These are phyloP conservation scores for Volvariella volvacea DNA, from an alignment of 1,284 basidiomycete species.

Conservation along the genomic window DNA sequence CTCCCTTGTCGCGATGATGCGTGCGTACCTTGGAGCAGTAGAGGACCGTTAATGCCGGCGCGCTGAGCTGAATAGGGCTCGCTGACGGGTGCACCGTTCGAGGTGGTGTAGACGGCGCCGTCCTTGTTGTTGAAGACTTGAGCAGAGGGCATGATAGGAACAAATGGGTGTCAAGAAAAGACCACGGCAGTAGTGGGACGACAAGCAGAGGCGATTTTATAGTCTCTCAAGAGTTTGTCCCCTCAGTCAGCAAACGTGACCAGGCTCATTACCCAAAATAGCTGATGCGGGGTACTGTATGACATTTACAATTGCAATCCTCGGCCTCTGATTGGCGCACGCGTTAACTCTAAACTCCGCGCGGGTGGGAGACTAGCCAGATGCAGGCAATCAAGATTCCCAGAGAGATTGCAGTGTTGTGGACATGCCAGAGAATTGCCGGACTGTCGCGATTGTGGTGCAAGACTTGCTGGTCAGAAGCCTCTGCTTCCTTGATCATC, in stretches of 20 bases:
- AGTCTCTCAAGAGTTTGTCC: not conserved
- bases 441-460: too few relatives aligned
- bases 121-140: slow-evolving; percentile 52
- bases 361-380: too few relatives aligned
- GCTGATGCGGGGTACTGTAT: too few relatives aligned
- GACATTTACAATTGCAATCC: too few relatives aligned
- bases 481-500: too few relatives aligned
- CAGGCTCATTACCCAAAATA: too few relatives aligned
- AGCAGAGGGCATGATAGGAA: slow-evolving; percentile 51
- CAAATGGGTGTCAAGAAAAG: not conserved
- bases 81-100: slow-evolving; percentile 69
- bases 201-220: not conserved
- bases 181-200: not conserved
- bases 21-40: slow-evolving; percentile 74
- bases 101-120: slow-evolving; percentile 73
- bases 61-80: slow-evolving; percentile 78
- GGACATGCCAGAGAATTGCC: too few relatives aligned
- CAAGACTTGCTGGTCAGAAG: too few relatives aligned
- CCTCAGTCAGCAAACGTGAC: not conserved
- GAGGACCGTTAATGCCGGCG: slow-evolving; percentile 69
- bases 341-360: too few relatives aligned
- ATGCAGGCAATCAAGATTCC: too few relatives aligned
- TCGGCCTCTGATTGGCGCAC: too few relatives aligned
- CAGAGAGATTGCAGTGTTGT: too few relatives aligned
- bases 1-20: slow-evolving; percentile 7